Base-by-base conservation (phyloP, 352 stramenopile species). In the Phytopythium delawarense region DNA sequence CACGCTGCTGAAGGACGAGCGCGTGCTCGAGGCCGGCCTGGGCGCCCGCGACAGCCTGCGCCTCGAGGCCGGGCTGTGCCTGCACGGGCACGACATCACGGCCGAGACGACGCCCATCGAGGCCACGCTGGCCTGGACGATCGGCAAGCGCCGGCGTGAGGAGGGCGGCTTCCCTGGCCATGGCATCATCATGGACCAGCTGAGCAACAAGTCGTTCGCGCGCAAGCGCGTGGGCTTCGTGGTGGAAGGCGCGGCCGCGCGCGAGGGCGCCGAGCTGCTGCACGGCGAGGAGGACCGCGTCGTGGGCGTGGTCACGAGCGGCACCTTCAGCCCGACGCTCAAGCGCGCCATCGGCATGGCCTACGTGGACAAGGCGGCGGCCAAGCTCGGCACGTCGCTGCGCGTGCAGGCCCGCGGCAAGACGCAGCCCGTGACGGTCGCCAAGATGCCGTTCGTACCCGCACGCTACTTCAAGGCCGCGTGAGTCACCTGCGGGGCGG, bases 61-160 rank as follows among this genome's bases (percentile, higher is more conserved):
- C 52, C 81, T 99, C 4, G 98, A 99, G 78, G 97, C 97, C 9
- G 98, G 98, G 57, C 76, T 99, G 28, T 99, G 97, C 82, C 85
- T 99, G 20, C 98, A 99, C 73, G 98, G 98, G 52, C 96, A 99
- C 72, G 98, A 99, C 74, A 97, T 99, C 61, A 92, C 98, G 64
- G 83, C 92, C 46, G 80, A 83, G 44, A 99, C 90, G 32, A 99
- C 95, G 59, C 97, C 97, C 2, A 90, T 99, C 35, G 94, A 99
- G 72, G 98, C 78, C 8, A 84, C 82, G 45, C 81, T 99, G 30
- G 90, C 83, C 34, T 99, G 97, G 97, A 96, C 88, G 12, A 96
- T 97, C 63, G 76, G 78, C 55, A 96, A 96, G 75, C 86, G 82
- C 56, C 85, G 88, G 45, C 84, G 87, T 34, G 85, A 92, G 52